Conservation (phyloP, 2,329 filamentous ascomycete genomes). For the Drechslerella coelobrocha region DNA sequence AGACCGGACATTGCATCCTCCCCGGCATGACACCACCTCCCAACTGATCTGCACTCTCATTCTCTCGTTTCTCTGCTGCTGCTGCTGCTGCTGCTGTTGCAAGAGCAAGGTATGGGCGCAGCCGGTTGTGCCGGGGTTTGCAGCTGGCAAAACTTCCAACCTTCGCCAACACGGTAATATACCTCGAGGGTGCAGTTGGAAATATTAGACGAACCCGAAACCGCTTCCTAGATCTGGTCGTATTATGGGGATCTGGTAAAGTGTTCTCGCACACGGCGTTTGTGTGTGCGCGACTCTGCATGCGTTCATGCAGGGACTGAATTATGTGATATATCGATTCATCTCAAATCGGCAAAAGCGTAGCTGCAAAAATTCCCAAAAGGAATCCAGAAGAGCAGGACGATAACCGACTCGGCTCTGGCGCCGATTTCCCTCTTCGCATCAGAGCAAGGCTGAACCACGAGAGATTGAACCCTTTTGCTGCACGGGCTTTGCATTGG, state of each 20-base stretch:
- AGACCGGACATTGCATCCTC: conserved; percentile 15
- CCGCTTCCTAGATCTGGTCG: conserved; percentile 30
- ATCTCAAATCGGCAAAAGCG: conserved; percentile 1
- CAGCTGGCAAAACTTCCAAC: conserved; percentile 33
- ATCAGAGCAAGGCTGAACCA: conserved; percentile 37
- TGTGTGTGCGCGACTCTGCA: background rate
- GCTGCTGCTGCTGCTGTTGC: too few species aligned
- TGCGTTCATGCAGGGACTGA: conserved; percentile 47
- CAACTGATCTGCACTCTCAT: conserved; percentile 20
- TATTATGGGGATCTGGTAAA: conserved; percentile 43
- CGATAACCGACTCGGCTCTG: conserved; percentile 38
- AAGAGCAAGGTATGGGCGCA: conserved; percentile 3
- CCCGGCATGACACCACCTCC: conserved; percentile 41
- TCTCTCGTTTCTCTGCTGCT: conserved; percentile 19
- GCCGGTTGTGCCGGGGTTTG: conserved; percentile 22
- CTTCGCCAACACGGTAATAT: conserved; percentile 36
- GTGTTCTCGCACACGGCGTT: background rate
- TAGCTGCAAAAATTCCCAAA: background rate
- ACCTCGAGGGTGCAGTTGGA: conserved; percentile 21
- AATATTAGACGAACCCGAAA: conserved; percentile 44
- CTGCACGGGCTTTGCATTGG: too few species aligned
- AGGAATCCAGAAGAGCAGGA: conserved; percentile 13
- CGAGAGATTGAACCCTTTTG: background rate
- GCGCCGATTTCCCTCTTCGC: conserved; percentile 14
- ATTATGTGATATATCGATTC: conserved; percentile 42